Evolutionary conservation across 257 asterid species (phyloP), one percentile per base, ranked within the genome.

Genomic region (Solanum bulbocastanum): DNA sequence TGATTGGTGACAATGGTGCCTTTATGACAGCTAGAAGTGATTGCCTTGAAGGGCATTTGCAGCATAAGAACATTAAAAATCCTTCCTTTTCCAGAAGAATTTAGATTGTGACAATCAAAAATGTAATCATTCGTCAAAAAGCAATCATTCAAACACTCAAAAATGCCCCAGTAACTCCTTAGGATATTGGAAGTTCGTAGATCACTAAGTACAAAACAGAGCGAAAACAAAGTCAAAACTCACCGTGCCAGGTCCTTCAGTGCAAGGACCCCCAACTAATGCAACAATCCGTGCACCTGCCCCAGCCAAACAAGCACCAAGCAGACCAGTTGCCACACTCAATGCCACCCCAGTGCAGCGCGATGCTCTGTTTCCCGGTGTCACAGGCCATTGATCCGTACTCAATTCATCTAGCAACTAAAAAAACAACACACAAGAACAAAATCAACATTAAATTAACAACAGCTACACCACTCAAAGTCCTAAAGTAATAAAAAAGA

Each of bases 181-280:
- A 73, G 30, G 30, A 20, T 36, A 73, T 9, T 73, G 27, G 42
- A 72, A 72, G 69, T 73, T 9, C 1, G 2, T 73, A 73, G 81
- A 73, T 20, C 25, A 35, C 46, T 73, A 46, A 37, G 33, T 7
- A 68, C 46, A 71, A 27, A 35, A 83, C 3, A 5, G 83, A 84
- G 71, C 75, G 69, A 81, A 25, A 68, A 68, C 58, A 89, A 84
- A 87, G 86, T 86, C 46, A 89, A 90, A 89, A 82, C 90, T 94
- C 95, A 97, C 99, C 94, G 93, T 93, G 88, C 99, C 99, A 44
- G 99, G 98, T 82, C 99, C 99, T 92, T 96, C 99, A 0, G 99
- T 97, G 90, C 99, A 96, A 58, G 99, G 99, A 86, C 99, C 99
- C 68, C 99, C 99, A 11, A 97, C 98, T 87, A 97, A 92, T 82